Percentiles rank a stretch among this genome's conserved stretches.
phyloP scores from a whole-genome alignment of 805 yeast species.

The Metschnikowia borealis region DNA sequence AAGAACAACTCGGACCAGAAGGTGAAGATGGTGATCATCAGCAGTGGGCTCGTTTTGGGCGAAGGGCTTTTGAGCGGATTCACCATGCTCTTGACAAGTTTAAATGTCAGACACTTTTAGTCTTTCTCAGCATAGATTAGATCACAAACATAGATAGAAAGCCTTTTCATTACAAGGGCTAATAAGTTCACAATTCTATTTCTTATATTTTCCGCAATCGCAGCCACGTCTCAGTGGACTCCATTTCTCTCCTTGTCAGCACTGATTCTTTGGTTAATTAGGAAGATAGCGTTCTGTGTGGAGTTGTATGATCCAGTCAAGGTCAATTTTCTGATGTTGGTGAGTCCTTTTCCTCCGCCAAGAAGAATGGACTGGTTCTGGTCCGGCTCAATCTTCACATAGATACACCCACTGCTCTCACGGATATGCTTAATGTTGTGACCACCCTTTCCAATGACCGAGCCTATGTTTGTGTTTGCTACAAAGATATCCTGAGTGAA shows the following conservation, averaged over 20 bases:
- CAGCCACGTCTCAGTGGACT: slow-evolving; percentile 3
- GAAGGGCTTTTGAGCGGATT: slow-evolving; percentile 87
- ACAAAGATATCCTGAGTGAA: slow-evolving; percentile 68
- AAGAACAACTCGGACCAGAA: slow-evolving; percentile 38
- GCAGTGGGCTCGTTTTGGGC: slow-evolving; percentile 89
- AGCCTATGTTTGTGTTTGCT: slow-evolving; percentile 75
- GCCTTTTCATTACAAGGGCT: background rate
- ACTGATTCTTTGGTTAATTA: slow-evolving; percentile 69
- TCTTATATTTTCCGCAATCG: too few species aligned
- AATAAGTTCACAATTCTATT: background rate
- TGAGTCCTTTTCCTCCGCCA: slow-evolving; percentile 42
- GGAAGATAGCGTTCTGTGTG: slow-evolving; percentile 66
- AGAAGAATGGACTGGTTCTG: slow-evolving; percentile 46
- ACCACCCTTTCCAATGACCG: slow-evolving; percentile 84
- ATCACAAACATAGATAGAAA: too few species aligned
- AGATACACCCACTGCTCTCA: slow-evolving; percentile 65
- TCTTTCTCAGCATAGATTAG: background rate
- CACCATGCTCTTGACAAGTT: slow-evolving; percentile 71
- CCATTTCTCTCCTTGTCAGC: slow-evolving; percentile 54
- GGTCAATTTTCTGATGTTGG: slow-evolving; percentile 53
- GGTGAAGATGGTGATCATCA: slow-evolving; percentile 77
- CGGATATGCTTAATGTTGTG: slow-evolving; percentile 75
- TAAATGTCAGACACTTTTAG: slow-evolving; percentile 38
- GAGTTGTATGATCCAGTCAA: slow-evolving; percentile 64
- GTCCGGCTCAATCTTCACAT: slow-evolving; percentile 67